Percentiles rank a stretch among this genome's conserved stretches.
Evolutionary conservation across 2,329 filamentous ascomycete species (phyloP).

Genomic region (Ophiostoma sp.): DNA sequence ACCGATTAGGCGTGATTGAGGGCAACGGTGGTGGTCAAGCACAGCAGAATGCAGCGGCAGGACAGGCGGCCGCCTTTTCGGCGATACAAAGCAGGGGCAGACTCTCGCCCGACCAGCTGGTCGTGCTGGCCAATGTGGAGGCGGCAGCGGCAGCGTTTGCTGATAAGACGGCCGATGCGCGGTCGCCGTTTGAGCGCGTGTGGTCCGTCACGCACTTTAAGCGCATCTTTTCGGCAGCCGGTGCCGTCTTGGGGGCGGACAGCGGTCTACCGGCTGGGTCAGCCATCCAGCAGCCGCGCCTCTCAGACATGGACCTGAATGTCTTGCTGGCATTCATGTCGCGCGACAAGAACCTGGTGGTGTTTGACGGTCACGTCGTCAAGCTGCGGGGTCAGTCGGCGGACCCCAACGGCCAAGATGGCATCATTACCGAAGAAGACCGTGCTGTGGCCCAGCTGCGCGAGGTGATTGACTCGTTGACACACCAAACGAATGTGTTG

Average conservation of each 20-base stretch:
- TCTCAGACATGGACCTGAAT: slow-evolving; percentile 67
- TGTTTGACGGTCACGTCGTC: slow-evolving; percentile 67
- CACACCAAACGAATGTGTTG: slow-evolving; percentile 69
- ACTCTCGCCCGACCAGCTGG: slow-evolving; percentile 55
- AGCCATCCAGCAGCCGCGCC: slow-evolving; percentile 42
- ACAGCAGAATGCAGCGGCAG: not conserved
- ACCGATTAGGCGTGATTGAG: slow-evolving; percentile 64
- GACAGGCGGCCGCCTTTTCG: not conserved
- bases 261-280: not conserved
- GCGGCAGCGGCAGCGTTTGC: slow-evolving; percentile 57
- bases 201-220: slow-evolving; percentile 68
- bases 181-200: slow-evolving; percentile 62
- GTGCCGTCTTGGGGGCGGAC: slow-evolving; percentile 46
- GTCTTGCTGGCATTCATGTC: slow-evolving; percentile 69
- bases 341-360: slow-evolving; percentile 62
- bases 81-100: slow-evolving; percentile 34
- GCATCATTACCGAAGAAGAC: slow-evolving; percentile 75
- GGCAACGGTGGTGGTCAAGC: slow-evolving; percentile 35
- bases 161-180: slow-evolving; percentile 45
- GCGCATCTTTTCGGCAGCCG: slow-evolving; percentile 51
- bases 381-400: slow-evolving; percentile 62
- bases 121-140: slow-evolving; percentile 64
- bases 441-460: slow-evolving; percentile 80
- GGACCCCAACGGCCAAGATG: slow-evolving; percentile 54
- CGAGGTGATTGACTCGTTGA: slow-evolving; percentile 72